phyloP scores from a whole-genome alignment of 164 flowering plant genomes.

The Stephania japonica region DNA sequence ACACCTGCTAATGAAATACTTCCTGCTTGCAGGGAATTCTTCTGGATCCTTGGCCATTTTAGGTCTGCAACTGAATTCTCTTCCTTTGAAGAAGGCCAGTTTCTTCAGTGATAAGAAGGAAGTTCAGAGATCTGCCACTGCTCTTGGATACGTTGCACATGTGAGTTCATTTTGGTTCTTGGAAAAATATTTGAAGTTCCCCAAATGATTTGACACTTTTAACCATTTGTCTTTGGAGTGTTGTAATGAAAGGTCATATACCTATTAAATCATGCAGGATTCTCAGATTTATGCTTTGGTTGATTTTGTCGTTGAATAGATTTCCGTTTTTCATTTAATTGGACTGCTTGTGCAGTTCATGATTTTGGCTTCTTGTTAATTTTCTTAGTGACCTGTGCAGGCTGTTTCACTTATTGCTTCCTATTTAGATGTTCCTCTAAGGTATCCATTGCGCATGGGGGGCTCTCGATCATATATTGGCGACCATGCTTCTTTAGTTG shows the following conservation, averaged over 20 bases:
- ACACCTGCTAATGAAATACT: conserved; percentile 4
- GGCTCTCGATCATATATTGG: conserved; percentile 75
- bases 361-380: conserved; percentile 1
- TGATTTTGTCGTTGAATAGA: neutral
- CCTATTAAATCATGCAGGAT: neutral
- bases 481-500: conserved; percentile 69
- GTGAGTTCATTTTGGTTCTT: conserved; percentile 43
- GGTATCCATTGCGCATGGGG: conserved; percentile 83
- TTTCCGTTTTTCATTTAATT: neutral
- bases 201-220: neutral
- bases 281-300: neutral
- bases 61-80: conserved; percentile 63
- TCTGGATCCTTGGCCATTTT: conserved; percentile 55
- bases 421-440: conserved; percentile 75
- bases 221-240: neutral
- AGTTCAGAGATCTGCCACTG: conserved; percentile 80
- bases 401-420: conserved; percentile 76
- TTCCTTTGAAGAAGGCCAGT: conserved; percentile 69
- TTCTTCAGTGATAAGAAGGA: conserved; percentile 91
- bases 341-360: neutral
- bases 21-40: conserved; percentile 37
- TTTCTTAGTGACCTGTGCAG: conserved; percentile 39
- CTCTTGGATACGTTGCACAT: conserved; percentile 90
- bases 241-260: neutral
- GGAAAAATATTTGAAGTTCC: neutral